Base-by-base conservation (phyloP, 176 grass and related monocot genomes). In the Cenchrus americanus region DNA sequence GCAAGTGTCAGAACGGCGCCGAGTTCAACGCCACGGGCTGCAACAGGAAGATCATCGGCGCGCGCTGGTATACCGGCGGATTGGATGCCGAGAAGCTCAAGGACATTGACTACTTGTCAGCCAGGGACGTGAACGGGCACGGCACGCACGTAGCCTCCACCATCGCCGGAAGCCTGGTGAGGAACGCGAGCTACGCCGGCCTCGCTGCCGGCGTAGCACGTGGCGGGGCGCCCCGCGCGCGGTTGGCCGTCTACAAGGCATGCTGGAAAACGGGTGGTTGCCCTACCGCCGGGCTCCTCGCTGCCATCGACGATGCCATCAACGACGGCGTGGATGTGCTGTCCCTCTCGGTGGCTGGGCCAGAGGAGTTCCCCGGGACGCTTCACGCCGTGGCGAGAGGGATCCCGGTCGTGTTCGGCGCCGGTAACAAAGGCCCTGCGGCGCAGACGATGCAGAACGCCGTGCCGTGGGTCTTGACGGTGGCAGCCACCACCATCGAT, bases 261-360 rank as follows among this genome's bases (percentile, higher is more conserved):
- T 73, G 64, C 6, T 87, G 50, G 50, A 77, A 76, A 50, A 14
- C 5, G 2, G 2, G 50, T 4, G 0, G 0, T 0, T 64, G 85
- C 8, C 11, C 9, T 0, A 42, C 0, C 0, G 87, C 82, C 3
- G 21, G 27, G 0, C 0, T 90, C 17, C 69, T 92, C 0, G 79
- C 61, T 0, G 93, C 87, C 21, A 69, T 94, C 14, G 93, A 94
- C 22, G 74, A 94, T 10, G 93, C 93, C 64, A 94, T 94, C 8
- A 48, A 88, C 6, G 90, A 94, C 10, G 91, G 94, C 8, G 94
- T 96, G 3, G 86, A 91, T 52, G 75, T 96, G 23, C 24, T 96
- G 42, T 96, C 94, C 5, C 15, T 96, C 21, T 93, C 94, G 0
- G 3, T 96, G 4, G 46, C 5, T 0, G 44, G 44, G 0, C 0